Conservation (phyloP, 202 grass and related monocot genomes). For the Setaria viridis region DNA sequence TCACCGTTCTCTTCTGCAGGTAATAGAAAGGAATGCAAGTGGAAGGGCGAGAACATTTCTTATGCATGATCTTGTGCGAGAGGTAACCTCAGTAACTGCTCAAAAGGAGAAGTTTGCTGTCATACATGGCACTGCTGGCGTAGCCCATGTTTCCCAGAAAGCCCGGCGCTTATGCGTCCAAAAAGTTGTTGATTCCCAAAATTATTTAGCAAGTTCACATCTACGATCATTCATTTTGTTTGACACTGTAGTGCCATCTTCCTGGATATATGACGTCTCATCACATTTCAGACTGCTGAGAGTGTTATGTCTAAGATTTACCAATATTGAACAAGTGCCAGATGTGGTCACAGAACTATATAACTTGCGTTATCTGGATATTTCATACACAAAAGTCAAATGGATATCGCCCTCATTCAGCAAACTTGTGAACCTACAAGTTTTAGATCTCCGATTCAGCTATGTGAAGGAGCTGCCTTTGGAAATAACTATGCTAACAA, state of each 20-base stretch:
- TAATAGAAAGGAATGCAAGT: constrained; percentile 45
- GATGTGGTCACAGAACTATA: constrained; percentile 40
- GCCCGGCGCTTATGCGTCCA: constrained; percentile 37
- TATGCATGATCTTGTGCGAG: constrained; percentile 60
- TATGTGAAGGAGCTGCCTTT: constrained; percentile 44
- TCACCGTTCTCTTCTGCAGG: constrained; percentile 54
- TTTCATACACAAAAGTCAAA: constrained; percentile 43
- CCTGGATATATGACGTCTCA: constrained; percentile 37
- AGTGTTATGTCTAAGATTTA: constrained; percentile 39
- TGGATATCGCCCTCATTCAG: constrained; percentile 41
- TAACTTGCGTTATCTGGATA: constrained; percentile 62
- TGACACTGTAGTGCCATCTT: constrained; percentile 11
- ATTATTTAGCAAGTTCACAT: background rate
- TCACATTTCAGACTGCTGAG: constrained; percentile 47
- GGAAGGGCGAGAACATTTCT: constrained; percentile 50
- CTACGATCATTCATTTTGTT: constrained; percentile 55
- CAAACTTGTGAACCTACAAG: constrained; percentile 58
- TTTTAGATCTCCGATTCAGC: constrained; percentile 54
- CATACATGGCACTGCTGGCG: background rate
- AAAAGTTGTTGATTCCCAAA: constrained; percentile 2
- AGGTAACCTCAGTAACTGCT: constrained; percentile 22
- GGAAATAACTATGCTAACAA: constrained; percentile 40
- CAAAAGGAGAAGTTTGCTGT: constrained; percentile 52
- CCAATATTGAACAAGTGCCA: constrained; percentile 41
- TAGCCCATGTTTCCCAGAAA: constrained; percentile 2